A percentile compares a stretch with the other conserved stretches of the same genome.
Conservation (phyloP, 148 eudicot species). For the Spergularia marina region DNA sequence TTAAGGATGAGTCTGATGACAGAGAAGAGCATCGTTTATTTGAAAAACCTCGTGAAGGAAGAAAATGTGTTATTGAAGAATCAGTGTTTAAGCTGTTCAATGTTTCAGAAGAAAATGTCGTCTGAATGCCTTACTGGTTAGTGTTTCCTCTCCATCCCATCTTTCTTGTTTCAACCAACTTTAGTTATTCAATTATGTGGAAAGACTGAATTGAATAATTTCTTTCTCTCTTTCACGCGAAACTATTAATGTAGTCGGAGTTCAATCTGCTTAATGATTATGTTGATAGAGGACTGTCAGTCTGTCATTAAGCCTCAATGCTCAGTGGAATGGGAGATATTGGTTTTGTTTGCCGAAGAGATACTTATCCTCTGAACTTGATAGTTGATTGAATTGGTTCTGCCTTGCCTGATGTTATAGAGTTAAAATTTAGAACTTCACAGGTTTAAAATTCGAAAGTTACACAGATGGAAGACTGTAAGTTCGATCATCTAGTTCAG, state of each 20-base stretch:
- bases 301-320: background rate
- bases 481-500: too few relatives aligned
- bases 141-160: background rate
- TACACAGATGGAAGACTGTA: too few relatives aligned
- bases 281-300: background rate
- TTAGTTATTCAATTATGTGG: background rate
- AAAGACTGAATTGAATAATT: background rate
- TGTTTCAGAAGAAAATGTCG: slow-evolving; percentile 37
- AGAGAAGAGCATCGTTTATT: slow-evolving; percentile 12
- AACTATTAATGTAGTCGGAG: background rate
- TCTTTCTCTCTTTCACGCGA: too few relatives aligned
- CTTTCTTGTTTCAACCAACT: background rate
- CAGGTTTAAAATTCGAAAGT: too few relatives aligned
- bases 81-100: slow-evolving; percentile 54
- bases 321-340: background rate
- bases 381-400: background rate
- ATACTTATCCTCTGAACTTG: background rate
- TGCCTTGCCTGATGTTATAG: background rate
- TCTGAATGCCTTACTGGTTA: slow-evolving; percentile 35
- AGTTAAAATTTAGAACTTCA: too few relatives aligned
- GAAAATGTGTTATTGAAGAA: slow-evolving; percentile 39
- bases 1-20: slow-evolving; percentile 2
- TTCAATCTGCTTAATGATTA: background rate
- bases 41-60: slow-evolving; percentile 20
- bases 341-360: background rate